Base-by-base conservation (phyloP, 352 stramenopile genomes). In the Globisporangium uncinulatum region DNA sequence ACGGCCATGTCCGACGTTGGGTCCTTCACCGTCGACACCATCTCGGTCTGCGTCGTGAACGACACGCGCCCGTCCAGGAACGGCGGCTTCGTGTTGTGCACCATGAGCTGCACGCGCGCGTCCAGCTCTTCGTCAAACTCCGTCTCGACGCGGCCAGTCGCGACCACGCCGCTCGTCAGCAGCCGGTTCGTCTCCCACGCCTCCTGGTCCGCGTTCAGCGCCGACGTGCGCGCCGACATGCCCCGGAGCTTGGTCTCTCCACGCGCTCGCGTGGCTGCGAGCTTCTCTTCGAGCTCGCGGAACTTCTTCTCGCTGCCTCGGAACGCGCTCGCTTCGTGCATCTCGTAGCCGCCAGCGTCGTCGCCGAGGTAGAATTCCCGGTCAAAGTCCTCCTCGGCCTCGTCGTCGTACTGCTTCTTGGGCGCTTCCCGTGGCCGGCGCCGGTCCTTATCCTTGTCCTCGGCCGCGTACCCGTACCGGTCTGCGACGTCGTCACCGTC, bases 141-240 rank as follows among this genome's bases (percentile, higher is more conserved):
- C 1, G 88, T 94, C 42, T 76, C 86, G 24, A 92, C 83, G 0
- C 69, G 62, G 3, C 63, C 76, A 20, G 71, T 76, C 10, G 85
- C 83, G 32, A 98, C 85, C 17, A 98, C 96, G 20, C 97, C 97
- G 61, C 81, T 97, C 17, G 91, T 98, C 20, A 99, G 69, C 32
- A 99, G 62, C 15, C 96, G 80, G 71, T 99, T 98, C 54, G 94
- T 97, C 74, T 99, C 97, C 97, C 97, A 99, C 31, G 95, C 96
- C 53, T 98, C 92, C 77, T 99, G 97, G 78, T 99, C 97, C 32
- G 87, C 88, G 54, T 97, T 89, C 14, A 99, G 69, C 15, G 95
- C 95, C 46, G 86, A 98, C 36, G 89, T 85, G 57, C 87, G 81
- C 6, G 95, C 91, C 19, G 91, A 96, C 66, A 97, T 96, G 41